Percentiles rank a stretch among this genome's conserved stretches.
Conservation (phyloP, 306 rosid species). For the Betula pendula region DNA sequence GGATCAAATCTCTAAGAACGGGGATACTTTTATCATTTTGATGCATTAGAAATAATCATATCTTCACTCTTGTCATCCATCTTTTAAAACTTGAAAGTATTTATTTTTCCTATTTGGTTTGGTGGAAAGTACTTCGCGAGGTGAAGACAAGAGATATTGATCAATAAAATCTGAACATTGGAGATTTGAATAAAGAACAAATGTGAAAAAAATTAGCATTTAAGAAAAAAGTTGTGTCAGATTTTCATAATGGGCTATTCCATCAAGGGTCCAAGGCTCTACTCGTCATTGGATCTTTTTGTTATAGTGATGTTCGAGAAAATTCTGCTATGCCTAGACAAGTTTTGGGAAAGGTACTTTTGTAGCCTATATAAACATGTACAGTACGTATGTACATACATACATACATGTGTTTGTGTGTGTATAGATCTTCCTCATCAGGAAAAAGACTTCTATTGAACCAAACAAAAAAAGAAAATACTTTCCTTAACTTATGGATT, state of each 20-base stretch:
- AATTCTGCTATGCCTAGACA: background rate
- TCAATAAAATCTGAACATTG: background rate
- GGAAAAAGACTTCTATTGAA: background rate
- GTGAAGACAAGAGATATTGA: background rate
- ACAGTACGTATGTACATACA: too few species aligned
- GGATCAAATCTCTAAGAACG: background rate
- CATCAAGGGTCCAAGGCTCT: background rate
- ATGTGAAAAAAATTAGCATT: background rate
- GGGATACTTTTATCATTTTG: background rate
- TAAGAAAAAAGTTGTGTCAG: background rate
- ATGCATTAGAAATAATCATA: background rate
- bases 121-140: background rate
- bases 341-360: background rate
- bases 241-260: background rate
- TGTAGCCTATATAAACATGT: background rate
- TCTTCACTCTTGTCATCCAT: background rate
- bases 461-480: background rate
- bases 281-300: background rate
- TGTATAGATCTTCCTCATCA: background rate
- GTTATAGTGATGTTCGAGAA: background rate
- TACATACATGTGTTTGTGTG: background rate
- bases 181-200: background rate
- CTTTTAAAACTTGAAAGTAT: background rate
- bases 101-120: background rate
- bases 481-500: background rate